phyloP scores from a whole-genome alignment of 306 rosid genomes.

The Cucumis cinereus region DNA sequence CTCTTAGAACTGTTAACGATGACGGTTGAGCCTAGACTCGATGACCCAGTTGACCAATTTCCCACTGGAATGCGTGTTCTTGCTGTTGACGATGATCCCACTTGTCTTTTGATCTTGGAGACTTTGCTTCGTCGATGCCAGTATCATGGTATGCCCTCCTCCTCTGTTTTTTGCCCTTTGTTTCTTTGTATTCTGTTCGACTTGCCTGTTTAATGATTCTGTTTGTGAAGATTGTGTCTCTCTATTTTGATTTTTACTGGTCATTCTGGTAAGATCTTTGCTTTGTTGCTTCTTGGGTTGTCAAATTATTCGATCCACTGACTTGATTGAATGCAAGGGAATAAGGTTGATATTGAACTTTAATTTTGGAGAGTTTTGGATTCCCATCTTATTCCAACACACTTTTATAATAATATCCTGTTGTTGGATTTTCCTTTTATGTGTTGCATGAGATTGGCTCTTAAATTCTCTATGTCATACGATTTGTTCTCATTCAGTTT shows the following conservation, averaged over 20 bases:
- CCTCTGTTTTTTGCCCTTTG: not conserved
- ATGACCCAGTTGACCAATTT: constrained; percentile 49
- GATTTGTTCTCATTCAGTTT: not conserved
- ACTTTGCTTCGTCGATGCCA: constrained; percentile 72
- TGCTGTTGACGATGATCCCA: constrained; percentile 89
- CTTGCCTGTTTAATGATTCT: not conserved
- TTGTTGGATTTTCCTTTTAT: not conserved
- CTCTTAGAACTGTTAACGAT: not conserved
- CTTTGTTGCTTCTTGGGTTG: not conserved
- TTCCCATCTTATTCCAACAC: not conserved
- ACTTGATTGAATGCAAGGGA: constrained; percentile 3
- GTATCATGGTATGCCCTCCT: constrained; percentile 57
- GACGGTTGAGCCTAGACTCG: constrained; percentile 30
- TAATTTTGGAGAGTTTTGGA: not conserved
- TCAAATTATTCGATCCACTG: not conserved
- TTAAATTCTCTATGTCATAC: not conserved
- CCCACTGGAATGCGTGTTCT: constrained; percentile 96
- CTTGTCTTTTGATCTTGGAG: constrained; percentile 66
- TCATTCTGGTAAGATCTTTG: not conserved
- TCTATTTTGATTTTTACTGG: not conserved
- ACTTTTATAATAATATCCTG: not conserved
- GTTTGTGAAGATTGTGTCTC: not conserved
- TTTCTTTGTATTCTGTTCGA: not conserved
- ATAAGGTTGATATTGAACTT: not conserved
- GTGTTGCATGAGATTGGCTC: not conserved